These are phyloP conservation scores for Thalassiosira exigua DNA, from an alignment of 352 stramenopile genomes.

Conservation along the genomic window DNA sequence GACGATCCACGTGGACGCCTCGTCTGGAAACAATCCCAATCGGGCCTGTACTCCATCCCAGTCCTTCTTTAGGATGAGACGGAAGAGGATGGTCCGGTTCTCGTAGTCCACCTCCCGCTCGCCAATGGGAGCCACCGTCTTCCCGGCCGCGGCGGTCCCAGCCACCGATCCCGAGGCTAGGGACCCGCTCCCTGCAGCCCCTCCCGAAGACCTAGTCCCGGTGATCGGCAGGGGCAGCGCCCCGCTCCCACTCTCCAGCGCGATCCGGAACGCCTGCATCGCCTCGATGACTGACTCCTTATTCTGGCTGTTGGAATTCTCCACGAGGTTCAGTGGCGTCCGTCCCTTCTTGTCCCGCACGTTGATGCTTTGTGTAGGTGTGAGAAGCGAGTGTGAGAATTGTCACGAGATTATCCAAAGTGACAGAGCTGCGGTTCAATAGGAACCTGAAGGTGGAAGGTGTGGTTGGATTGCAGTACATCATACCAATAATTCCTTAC, in stretches of 20 bases:
- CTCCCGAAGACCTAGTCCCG: constrained; percentile 24
- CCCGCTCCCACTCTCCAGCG: constrained; percentile 28
- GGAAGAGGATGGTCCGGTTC: constrained; percentile 79
- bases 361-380: too few species aligned
- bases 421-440: too few species aligned
- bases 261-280: constrained; percentile 62
- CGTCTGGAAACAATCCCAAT: constrained; percentile 62
- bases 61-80: constrained; percentile 82
- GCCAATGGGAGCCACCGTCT: too few species aligned
- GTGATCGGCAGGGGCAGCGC: constrained; percentile 14
- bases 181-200: not conserved
- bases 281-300: constrained; percentile 69
- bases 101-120: constrained; percentile 82
- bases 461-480: too few species aligned
- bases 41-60: constrained; percentile 63
- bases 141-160: too few species aligned
- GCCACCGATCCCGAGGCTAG: constrained; percentile 4
- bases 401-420: too few species aligned
- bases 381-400: too few species aligned
- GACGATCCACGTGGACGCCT: constrained; percentile 81
- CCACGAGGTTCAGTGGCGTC: constrained; percentile 68
- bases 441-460: too few species aligned
- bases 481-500: too few species aligned
- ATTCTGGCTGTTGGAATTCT: constrained; percentile 76
- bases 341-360: constrained; percentile 78